Base-by-base conservation (phyloP, 208 protist genomes). In the Acanthamoeba triangularis region DNA sequence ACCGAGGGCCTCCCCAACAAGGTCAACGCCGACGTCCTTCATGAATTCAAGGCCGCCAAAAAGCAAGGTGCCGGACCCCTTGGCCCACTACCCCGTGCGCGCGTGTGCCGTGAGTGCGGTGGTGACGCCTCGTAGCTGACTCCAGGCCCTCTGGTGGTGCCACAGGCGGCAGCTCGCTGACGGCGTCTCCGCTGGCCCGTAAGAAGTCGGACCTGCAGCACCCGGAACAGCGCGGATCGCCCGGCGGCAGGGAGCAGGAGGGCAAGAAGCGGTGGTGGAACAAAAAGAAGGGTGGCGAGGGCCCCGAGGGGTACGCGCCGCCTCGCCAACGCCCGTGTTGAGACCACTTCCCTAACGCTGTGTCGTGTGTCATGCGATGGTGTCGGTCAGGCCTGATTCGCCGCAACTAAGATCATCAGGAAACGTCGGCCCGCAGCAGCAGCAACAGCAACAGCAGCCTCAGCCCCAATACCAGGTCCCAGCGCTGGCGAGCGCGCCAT, bases 201-300 rank as follows among this genome's bases (percentile, higher is more conserved):
- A 85, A 35, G 76, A 8, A n/a, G 76, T 8, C 47, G 23, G 76
- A 85, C 25, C 1, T 49, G 14, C 76, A 28, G 76, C 37, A 30
- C 23, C 59, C 59, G 69, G 25, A 85, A 33, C 76, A 85, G 44
- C 14, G 44, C 76, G 16, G 10, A 8, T 35, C 14, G 20, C 16
- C 30, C 7, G 33, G n/a, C n/a, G 33, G 65, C 25, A n/a, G 65
- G 23, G 65, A 74, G 33, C 23, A 74, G 37, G 5, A 49, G 23
- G 76, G 47, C 76, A 78, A 78, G 69, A 78, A 78, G 44, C 20
- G 44, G 47, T 85, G 76, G 76, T 85, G 76, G 76, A 35, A 14
- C 76, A 85, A 85, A 14, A 85, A 85, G 76, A 85, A 85, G 30
- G 76, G 76, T 20, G 76, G 30, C 25, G 47, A 35, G 20, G 14